Conservation (phyloP, 192 early-diverging fungal species). For the Paraglomus occultum region DNA sequence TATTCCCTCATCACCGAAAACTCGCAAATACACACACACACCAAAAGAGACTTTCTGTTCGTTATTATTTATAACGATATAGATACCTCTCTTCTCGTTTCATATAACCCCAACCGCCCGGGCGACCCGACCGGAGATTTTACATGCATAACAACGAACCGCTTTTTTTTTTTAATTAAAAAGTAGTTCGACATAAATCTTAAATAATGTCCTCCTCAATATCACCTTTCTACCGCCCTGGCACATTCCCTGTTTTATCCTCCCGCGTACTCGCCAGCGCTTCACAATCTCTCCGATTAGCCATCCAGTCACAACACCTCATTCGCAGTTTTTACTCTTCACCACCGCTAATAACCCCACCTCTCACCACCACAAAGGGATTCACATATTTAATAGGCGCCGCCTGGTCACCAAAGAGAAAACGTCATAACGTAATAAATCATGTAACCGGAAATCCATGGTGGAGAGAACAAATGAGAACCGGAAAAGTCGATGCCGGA, state of each 20-base stretch:
- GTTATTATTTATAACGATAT: no score
- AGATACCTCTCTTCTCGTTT: no score
- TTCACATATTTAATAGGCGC: slow-evolving; percentile 29
- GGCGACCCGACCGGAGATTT: no score
- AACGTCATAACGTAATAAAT: slow-evolving; percentile 9
- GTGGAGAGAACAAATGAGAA: slow-evolving; percentile 46
- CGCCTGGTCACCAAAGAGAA: slow-evolving; percentile 26
- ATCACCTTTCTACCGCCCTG: slow-evolving; percentile 29
- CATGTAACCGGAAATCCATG: slow-evolving; percentile 12
- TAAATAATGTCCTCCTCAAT: slow-evolving; percentile 10
- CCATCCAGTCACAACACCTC: slow-evolving; percentile 18
- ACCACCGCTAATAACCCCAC: slow-evolving; percentile 5
- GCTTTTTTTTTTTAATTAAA: no score
- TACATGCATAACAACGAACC: no score
- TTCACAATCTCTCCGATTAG: slow-evolving; percentile 20
- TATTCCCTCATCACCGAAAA: no score
- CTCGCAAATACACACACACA: no score
- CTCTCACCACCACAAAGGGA: slow-evolving; percentile 19
- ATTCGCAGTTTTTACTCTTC: slow-evolving; percentile 15
- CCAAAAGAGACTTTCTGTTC: no score
- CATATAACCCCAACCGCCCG: no score
- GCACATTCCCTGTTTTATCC: slow-evolving; percentile 22
- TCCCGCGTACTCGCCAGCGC: slow-evolving; percentile 19
- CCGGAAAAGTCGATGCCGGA: slow-evolving; percentile 59
- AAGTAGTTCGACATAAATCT: no score